phyloP scores from a whole-genome alignment of 2,329 filamentous ascomycete genomes.

The Aspergillus sclerotialis region DNA sequence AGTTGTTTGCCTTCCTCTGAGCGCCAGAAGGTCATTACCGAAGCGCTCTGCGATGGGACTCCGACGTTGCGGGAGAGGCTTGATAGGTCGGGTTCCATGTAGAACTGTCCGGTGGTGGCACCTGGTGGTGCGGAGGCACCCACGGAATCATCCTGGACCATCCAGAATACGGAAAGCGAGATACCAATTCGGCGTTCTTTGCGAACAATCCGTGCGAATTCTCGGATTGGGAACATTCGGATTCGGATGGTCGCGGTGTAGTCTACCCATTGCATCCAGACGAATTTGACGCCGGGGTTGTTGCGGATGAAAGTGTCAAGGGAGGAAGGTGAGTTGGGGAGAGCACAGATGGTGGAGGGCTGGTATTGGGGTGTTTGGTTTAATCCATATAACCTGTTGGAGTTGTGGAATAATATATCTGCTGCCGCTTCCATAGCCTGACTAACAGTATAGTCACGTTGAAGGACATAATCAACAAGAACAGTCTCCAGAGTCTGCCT shows the following conservation, averaged over 20 bases:
- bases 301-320: constrained; percentile 43
- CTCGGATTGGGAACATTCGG: constrained; percentile 59
- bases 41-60: constrained; percentile 52
- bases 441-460: constrained; percentile 52
- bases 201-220: constrained; percentile 44
- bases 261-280: constrained; percentile 72
- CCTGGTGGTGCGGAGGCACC: constrained; percentile 47
- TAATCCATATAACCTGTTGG: constrained; percentile 67
- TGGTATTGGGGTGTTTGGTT: constrained; percentile 27
- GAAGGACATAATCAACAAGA: constrained; percentile 59
- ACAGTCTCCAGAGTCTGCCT: constrained; percentile 63
- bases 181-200: constrained; percentile 51
- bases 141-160: constrained; percentile 63
- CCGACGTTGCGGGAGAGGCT: constrained; percentile 55
- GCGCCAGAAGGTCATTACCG: constrained; percentile 60
- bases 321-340: constrained; percentile 11
- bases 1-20: constrained; percentile 48
- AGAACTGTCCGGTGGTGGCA: constrained; percentile 58
- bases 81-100: constrained; percentile 58
- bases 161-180: constrained; percentile 56
- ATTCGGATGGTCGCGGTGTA: constrained; percentile 63
- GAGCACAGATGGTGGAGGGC: constrained; percentile 1
- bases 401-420: constrained; percentile 68
- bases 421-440: constrained; percentile 60
- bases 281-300: constrained; percentile 52